Evolutionary conservation across 441 rosid genomes (phyloP), one percentile per base, ranked within the genome.

Genomic region (Gossypium lobatum): DNA sequence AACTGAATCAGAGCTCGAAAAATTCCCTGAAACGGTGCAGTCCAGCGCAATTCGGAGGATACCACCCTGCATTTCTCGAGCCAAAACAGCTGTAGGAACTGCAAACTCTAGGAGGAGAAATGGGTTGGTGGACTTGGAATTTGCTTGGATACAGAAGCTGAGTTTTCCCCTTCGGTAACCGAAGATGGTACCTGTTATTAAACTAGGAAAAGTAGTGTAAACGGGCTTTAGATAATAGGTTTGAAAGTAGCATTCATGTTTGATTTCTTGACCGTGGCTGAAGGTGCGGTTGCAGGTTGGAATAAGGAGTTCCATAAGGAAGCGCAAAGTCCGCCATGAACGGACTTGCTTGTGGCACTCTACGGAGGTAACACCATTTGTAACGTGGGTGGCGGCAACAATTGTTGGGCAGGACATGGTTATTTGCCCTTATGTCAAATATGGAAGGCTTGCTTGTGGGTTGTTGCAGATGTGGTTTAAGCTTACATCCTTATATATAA

Each of bases 331-430:
- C 74, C 92, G 81, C 93, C 95, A 88, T 53, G 91, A 88, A 48
- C 92, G 91, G 73, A 89, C 91, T 62, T 91, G 93, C 70, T 88
- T 88, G 37, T 88, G 86, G 84, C 93, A 91, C 76, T 91, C 93
- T 11, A 89, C 88, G 23, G 87, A 31, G 72, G 88, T 74, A 57
- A 87, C 85, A 34, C 79, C 86, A 25, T 73, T 76, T 62, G 81
- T 16, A 25, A 84, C 60, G 77, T 67, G 76, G 78, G 86, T 72
- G 79, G 80, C 78, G 82, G 83, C 82, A 71, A 65, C 83, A 39
- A 78, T 50, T 65, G 66, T 73, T 71, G 75, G 57, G 79, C 79
- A 84, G 31, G 85, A 52, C 88, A 89, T 86, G 58, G 72, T 46
- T 0, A 39, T 60, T 31, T 79, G 69, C 11, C 14, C 21, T 65